A percentile compares a stretch with the other conserved stretches of the same genome.
Evolutionary conservation across 176 grass and related monocot genomes (phyloP).

Genomic region (Zizania latifolia): DNA sequence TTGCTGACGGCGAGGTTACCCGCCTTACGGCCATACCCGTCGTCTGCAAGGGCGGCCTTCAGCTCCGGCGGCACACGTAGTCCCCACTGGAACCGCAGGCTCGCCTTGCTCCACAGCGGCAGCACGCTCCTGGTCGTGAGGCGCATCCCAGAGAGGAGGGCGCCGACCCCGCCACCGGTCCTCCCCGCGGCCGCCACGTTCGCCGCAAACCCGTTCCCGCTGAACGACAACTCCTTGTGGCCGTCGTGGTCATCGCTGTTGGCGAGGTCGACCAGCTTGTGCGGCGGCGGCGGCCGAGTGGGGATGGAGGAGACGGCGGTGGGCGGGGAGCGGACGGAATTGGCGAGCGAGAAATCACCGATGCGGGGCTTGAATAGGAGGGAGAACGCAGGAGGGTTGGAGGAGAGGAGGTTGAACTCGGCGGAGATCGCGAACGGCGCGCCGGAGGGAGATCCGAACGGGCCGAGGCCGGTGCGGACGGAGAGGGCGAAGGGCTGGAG

Average conservation of each 20-base stretch:
- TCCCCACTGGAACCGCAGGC: conserved; percentile 75
- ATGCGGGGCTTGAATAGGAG: conserved; percentile 74
- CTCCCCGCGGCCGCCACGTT: conserved; percentile 41
- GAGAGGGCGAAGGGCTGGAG: conserved; percentile 65
- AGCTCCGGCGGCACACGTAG: conserved; percentile 69
- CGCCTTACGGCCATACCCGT: conserved; percentile 31
- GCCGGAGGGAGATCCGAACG: conserved; percentile 48
- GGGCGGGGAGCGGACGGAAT: conserved; percentile 43
- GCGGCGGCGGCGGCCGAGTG: conserved; percentile 9
- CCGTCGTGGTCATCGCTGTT: conserved; percentile 24
- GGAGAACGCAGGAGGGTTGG: conserved; percentile 49
- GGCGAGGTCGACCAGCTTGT: conserved; percentile 42
- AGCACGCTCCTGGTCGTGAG: conserved; percentile 61
- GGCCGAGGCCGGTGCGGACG: conserved; percentile 66
- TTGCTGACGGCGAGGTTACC: conserved; percentile 50
- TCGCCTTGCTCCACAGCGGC: conserved; percentile 52
- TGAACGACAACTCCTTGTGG: conserved; percentile 3
- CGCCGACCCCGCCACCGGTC: conserved; percentile 24
- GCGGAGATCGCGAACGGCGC: conserved; percentile 60
- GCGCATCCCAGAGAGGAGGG: conserved; percentile 52
- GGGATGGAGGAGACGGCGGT: conserved; percentile 4
- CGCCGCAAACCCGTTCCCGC: conserved; percentile 45
- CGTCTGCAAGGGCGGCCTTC: conserved; percentile 26
- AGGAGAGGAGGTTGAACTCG: conserved; percentile 71
- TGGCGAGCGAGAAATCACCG: conserved; percentile 74